A percentile compares a stretch with the other conserved stretches of the same genome.
Evolutionary conservation across 371 early-diverging fungal species (phyloP).

Genomic region (Mucor plumbeus): DNA sequence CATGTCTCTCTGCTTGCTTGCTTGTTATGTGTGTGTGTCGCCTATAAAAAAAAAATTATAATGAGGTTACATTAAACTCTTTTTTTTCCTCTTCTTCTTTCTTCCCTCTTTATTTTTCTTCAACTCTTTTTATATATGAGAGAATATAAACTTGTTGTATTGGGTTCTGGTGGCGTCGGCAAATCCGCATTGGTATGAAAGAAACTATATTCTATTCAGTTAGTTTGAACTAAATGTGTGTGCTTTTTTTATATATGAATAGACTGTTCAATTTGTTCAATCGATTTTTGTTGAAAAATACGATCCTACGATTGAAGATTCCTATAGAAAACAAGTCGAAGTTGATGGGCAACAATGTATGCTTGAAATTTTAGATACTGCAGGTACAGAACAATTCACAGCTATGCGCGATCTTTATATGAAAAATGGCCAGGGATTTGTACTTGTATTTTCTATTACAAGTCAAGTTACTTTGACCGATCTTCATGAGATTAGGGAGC

Average conservation of each 20-base stretch:
- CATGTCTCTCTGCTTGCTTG: not conserved
- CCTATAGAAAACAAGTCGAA: conserved; percentile 87
- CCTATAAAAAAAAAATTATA: not conserved
- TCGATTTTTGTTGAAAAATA: conserved; percentile 89
- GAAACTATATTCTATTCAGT: not conserved
- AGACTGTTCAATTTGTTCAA: conserved; percentile 95
- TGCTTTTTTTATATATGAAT: not conserved
- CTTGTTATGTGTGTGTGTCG: not conserved
- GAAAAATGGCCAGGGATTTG: conserved; percentile 91
- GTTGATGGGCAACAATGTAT: conserved; percentile 86
- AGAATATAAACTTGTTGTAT: conserved; percentile 88
- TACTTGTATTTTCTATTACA: conserved; percentile 86
- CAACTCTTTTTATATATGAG: conserved; percentile 40
- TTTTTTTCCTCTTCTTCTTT: not conserved
- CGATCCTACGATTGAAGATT: conserved; percentile 92
- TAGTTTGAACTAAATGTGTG: not conserved
- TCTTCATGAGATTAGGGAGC: conserved; percentile 75
- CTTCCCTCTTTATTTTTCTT: not conserved
- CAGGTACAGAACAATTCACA: conserved; percentile 88
- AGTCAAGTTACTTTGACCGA: conserved; percentile 84
- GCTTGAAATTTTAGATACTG: conserved; percentile 91
- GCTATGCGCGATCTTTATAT: conserved; percentile 92
- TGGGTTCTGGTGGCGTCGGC: conserved; percentile 90
- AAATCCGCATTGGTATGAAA: conserved; percentile 84
- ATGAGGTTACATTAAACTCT: not conserved